Conservation (phyloP, 495 filamentous ascomycete genomes). For the Pyrenula aspistea region DNA sequence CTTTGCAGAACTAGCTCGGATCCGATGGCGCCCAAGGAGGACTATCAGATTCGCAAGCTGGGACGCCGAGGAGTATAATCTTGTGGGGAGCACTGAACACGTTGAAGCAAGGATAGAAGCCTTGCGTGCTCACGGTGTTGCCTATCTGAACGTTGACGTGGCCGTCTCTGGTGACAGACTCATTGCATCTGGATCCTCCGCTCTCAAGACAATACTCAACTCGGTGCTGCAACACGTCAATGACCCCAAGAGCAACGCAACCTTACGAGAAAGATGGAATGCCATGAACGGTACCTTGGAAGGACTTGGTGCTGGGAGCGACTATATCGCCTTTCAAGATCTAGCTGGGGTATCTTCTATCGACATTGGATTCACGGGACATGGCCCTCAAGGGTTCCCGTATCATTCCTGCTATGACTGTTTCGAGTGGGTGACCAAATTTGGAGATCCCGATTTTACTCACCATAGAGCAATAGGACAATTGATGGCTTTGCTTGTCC, state of each 20-base stretch:
- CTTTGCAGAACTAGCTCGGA: slow-evolving; percentile 58
- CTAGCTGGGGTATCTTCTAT: slow-evolving; percentile 85
- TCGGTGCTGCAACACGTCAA: slow-evolving; percentile 58
- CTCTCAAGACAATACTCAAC: slow-evolving; percentile 59
- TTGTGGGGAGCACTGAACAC: slow-evolving; percentile 89
- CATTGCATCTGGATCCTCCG: slow-evolving; percentile 62
- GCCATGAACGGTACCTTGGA: slow-evolving; percentile 43
- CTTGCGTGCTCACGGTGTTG: slow-evolving; percentile 51
- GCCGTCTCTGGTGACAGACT: slow-evolving; percentile 67
- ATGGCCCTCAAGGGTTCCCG: slow-evolving; percentile 39
- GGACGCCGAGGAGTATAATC: slow-evolving; percentile 88
- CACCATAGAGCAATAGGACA: slow-evolving; percentile 77
- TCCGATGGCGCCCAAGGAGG: slow-evolving; percentile 82
- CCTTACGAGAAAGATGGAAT: slow-evolving; percentile 67
- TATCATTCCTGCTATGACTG: slow-evolving; percentile 82
- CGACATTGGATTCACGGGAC: slow-evolving; percentile 68
- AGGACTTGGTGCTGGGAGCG: slow-evolving; percentile 67
- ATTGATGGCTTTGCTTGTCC: slow-evolving; percentile 65
- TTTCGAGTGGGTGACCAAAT: slow-evolving; percentile 73
- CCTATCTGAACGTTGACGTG: slow-evolving; percentile 85
- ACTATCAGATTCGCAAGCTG: slow-evolving; percentile 92
- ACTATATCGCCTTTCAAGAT: slow-evolving; percentile 86
- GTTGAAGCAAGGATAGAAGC: slow-evolving; percentile 58
- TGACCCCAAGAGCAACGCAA: slow-evolving; percentile 62
- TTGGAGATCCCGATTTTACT: slow-evolving; percentile 68